Percentiles rank a stretch among this genome's conserved stretches.
phyloP scores from a whole-genome alignment of 257 asterid species.

The Nicotiana sylvestris region DNA sequence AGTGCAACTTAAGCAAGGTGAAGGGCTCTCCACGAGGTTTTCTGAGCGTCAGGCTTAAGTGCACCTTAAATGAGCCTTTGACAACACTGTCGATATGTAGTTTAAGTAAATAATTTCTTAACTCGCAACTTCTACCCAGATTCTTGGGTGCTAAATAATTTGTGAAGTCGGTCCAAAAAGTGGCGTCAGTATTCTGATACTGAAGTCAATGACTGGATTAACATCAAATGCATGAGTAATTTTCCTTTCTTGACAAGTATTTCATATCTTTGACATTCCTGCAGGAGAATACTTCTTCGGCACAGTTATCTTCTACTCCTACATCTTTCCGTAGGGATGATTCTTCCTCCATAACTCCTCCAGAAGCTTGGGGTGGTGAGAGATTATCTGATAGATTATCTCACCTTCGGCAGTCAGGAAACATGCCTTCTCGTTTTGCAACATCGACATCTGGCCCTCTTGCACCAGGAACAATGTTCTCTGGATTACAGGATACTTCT shows the following conservation, averaged over 20 bases:
- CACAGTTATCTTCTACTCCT: constrained; percentile 56
- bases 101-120: neutral
- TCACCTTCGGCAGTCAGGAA: constrained; percentile 60
- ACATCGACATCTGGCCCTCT: constrained; percentile 47
- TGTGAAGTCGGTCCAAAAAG: neutral
- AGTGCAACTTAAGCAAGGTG: no score
- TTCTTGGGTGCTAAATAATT: constrained; percentile 1
- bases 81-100: neutral
- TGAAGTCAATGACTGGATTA: neutral
- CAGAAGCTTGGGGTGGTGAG: constrained; percentile 97
- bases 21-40: no score
- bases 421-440: constrained; percentile 65
- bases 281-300: constrained; percentile 65
- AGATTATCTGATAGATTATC: constrained; percentile 62
- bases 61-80: no score
- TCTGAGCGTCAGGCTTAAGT: no score
- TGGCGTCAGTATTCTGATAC: neutral
- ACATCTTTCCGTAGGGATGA: constrained; percentile 48
- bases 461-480: constrained; percentile 49
- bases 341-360: constrained; percentile 76
- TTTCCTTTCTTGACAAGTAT: neutral
- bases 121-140: neutral
- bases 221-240: neutral
- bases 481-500: constrained; percentile 60
- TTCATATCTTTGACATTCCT: constrained; percentile 14